phyloP scores from a whole-genome alignment of 192 early-diverging fungal genomes.

The Spizellomyces punctatus region DNA sequence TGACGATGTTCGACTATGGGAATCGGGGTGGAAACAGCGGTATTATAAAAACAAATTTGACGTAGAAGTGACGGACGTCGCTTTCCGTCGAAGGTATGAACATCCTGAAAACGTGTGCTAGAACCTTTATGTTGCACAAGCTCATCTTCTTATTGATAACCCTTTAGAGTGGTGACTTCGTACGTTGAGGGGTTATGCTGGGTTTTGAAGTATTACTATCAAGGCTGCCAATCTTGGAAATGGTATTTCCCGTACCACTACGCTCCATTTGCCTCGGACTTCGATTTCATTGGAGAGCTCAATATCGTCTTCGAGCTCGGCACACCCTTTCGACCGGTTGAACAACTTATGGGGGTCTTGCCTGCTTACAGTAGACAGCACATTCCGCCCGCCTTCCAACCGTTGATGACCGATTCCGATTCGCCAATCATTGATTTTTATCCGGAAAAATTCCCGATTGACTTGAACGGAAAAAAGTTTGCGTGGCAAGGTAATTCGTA shows the following conservation, averaged over 20 bases:
- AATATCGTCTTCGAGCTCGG: conserved; percentile 79
- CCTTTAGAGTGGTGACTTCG: conserved; percentile 55
- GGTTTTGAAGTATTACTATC: conserved; percentile 97
- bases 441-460: conserved; percentile 86
- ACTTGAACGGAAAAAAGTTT: conserved; percentile 98
- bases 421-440: conserved; percentile 97
- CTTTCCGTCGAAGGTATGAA: conserved; percentile 51
- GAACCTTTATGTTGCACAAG: conserved; percentile 13
- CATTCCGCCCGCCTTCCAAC: conserved; percentile 79
- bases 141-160: not conserved
- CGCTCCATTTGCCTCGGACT: conserved; percentile 89
- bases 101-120: not conserved
- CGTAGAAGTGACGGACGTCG: conserved; percentile 57
- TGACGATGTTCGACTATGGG: conserved; percentile 73
- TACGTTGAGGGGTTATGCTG: conserved; percentile 97
- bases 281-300: conserved; percentile 51
- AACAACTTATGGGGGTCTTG: conserved; percentile 99
- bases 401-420: conserved; percentile 78
- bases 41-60: conserved; percentile 81
- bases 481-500: conserved; percentile 81
- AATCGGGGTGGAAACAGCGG: conserved; percentile 73
- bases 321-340: conserved; percentile 90
- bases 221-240: conserved; percentile 94
- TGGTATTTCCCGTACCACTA: conserved; percentile 99
- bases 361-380: conserved; percentile 83